Evolutionary conservation across 2,329 filamentous ascomycete species (phyloP).

Genomic region (Penicillium sp.): DNA sequence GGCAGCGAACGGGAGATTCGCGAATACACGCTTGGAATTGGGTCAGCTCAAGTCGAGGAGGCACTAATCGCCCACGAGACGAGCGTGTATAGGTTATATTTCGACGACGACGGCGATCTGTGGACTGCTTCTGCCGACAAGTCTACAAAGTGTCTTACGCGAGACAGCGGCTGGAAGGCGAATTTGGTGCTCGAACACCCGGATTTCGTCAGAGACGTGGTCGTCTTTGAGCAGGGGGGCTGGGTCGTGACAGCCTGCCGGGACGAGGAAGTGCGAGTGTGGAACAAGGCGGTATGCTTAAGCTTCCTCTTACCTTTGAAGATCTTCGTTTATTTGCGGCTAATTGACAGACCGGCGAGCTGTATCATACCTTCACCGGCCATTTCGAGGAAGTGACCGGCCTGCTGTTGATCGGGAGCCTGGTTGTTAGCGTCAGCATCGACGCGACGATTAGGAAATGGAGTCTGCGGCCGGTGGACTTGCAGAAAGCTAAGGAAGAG

Average conservation of each 20-base stretch:
- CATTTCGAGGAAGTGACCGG: slow-evolving; percentile 94
- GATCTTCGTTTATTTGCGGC: neutral
- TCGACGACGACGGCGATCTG: slow-evolving; percentile 69
- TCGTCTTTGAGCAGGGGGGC: slow-evolving; percentile 62
- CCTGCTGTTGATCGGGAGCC: slow-evolving; percentile 58
- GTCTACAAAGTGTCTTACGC: slow-evolving; percentile 72
- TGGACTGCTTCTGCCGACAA: slow-evolving; percentile 95
- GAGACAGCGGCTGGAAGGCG: slow-evolving; percentile 63
- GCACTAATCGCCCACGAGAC: slow-evolving; percentile 80
- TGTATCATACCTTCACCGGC: slow-evolving; percentile 71
- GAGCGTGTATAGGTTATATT: slow-evolving; percentile 76
- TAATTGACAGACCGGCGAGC: slow-evolving; percentile 56
- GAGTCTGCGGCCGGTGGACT: slow-evolving; percentile 62
- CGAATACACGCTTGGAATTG: slow-evolving; percentile 47
- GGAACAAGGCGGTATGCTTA: slow-evolving; percentile 59
- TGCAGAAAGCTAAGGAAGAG: slow-evolving; percentile 56
- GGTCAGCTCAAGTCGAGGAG: slow-evolving; percentile 49
- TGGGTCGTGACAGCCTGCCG: slow-evolving; percentile 85
- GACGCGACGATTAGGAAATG: slow-evolving; percentile 85
- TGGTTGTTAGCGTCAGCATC: slow-evolving; percentile 76
- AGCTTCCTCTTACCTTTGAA: neutral
- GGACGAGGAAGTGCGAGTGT: slow-evolving; percentile 87
- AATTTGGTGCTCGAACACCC: slow-evolving; percentile 75
- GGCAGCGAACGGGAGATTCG: slow-evolving; percentile 78
- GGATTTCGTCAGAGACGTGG: slow-evolving; percentile 83